Evolutionary conservation across 306 rosid species (phyloP).

Genomic region (Vigna hirtella): DNA sequence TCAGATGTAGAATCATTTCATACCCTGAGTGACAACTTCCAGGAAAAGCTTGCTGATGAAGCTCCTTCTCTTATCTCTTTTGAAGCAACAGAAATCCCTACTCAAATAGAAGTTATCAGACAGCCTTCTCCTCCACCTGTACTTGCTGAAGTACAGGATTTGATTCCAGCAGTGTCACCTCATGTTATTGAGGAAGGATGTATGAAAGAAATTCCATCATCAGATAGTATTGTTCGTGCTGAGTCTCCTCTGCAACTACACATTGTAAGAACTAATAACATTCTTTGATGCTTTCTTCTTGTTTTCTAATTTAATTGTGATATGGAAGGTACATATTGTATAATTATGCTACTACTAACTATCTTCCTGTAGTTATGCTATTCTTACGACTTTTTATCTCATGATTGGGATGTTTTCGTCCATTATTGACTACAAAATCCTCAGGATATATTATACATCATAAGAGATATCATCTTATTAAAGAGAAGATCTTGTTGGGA

Average conservation of each 20-base stretch:
- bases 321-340: background rate
- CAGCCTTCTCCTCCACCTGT: conserved; percentile 96
- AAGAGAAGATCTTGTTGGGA: background rate
- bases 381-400: background rate
- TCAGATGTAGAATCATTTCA: conserved; percentile 53
- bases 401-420: background rate
- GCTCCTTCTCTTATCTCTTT: conserved; percentile 78
- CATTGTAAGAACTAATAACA: conserved; percentile 60
- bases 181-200: conserved; percentile 56
- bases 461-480: background rate
- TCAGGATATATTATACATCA: background rate
- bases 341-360: background rate
- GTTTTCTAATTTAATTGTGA: background rate
- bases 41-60: conserved; percentile 51
- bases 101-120: conserved; percentile 63
- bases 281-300: background rate
- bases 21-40: conserved; percentile 54
- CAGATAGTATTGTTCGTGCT: conserved; percentile 61
- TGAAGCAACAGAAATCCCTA: conserved; percentile 61
- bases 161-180: conserved; percentile 70
- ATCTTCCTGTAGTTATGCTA: background rate
- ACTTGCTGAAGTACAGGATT: conserved; percentile 92
- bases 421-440: background rate
- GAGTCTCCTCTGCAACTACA: conserved; percentile 77
- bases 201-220: conserved; percentile 48